phyloP scores from a whole-genome alignment of 2,329 filamentous ascomycete species.

The Phialocephala sp. region DNA sequence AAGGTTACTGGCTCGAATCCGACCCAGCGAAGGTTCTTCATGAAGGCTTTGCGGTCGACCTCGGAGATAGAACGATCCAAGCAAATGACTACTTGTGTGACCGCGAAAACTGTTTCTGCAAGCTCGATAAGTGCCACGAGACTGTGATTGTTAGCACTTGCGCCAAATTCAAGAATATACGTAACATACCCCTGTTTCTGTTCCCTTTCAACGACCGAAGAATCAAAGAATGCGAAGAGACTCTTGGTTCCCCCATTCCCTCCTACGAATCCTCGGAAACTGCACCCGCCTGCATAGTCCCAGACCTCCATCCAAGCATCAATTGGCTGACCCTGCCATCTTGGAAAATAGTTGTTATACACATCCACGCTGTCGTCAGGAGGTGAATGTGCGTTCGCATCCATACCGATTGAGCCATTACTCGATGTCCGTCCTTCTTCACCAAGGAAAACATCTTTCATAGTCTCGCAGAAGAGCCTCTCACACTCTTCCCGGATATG shows the following conservation, averaged over 20 bases:
- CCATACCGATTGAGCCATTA: slow-evolving; percentile 86
- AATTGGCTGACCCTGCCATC: slow-evolving; percentile 33
- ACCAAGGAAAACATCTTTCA: slow-evolving; percentile 94
- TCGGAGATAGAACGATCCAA: slow-evolving; percentile 73
- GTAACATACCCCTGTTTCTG: slow-evolving; percentile 82
- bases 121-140: slow-evolving; percentile 92
- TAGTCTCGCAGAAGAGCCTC: slow-evolving; percentile 99
- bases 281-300: slow-evolving; percentile 82
- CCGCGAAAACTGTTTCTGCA: slow-evolving; percentile 76
- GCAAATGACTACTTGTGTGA: slow-evolving; percentile 79
- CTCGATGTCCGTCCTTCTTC: slow-evolving; percentile 79
- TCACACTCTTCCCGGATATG: slow-evolving; percentile 99
- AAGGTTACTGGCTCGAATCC: slow-evolving; percentile 86
- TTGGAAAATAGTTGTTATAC: slow-evolving; percentile 37
- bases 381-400: slow-evolving; percentile 65
- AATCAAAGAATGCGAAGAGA: slow-evolving; percentile 88
- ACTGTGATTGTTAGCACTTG: slow-evolving; percentile 52
- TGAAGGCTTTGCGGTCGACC: slow-evolving; percentile 68
- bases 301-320: slow-evolving; percentile 45
- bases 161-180: slow-evolving; percentile 14
- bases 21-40: slow-evolving; percentile 90
- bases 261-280: slow-evolving; percentile 85
- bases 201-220: slow-evolving; percentile 72
- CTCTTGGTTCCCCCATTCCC: slow-evolving; percentile 73
- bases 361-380: slow-evolving; percentile 38